Evolutionary conservation across 441 rosid genomes (phyloP), one percentile per base, ranked within the genome.

Genomic region (Omphalea diandra): DNA sequence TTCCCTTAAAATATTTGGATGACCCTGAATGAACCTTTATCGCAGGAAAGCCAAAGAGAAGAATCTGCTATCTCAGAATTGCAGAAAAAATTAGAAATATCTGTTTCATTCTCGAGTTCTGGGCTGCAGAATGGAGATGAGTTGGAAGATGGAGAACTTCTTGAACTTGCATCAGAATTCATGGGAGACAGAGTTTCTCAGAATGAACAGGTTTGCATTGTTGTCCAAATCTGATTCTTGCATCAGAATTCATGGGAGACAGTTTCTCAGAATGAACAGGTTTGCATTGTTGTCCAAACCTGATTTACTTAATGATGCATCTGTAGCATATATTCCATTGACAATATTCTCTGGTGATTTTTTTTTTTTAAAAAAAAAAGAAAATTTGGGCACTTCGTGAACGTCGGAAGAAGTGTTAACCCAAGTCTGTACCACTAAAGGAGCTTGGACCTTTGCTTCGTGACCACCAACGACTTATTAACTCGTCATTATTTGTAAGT

Each of bases 381-480:
- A 89, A 83, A 75, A 78, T 82, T 73, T 79, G 77, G 86, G 85
- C 87, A 29, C 78, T 90, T 69, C 97, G 97, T 70, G 85, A 87
- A 52, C 94, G 86, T 70, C 91, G 99, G 99, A 86, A 76, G 82
- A 82, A 76, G 68, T 73, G 87, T 77, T 70, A 82, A 15, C 87
- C 93, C 3, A 74, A 61, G 68, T 84, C 88, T 70, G 70, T 89
- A 74, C 83, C 76, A 65, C 77, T 93, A 20, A 87, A 87, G 81
- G 97, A 95, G 84, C 88, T 95, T 65, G 86, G 87, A 66, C 90
- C 97, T 47, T 85, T 95, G 79, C 89, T 93, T 69, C 90, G 88
- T 70, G 99, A 95, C 78, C 90, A 95, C 75, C 98, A 90, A 68
- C 87, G 92, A 52, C 72, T 95, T 70, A 71, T 93, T 67, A n/a